Percentiles rank a stretch among this genome's conserved stretches.
Conservation (phyloP, 148 eudicot species). For the Polygonum aviculare region DNA sequence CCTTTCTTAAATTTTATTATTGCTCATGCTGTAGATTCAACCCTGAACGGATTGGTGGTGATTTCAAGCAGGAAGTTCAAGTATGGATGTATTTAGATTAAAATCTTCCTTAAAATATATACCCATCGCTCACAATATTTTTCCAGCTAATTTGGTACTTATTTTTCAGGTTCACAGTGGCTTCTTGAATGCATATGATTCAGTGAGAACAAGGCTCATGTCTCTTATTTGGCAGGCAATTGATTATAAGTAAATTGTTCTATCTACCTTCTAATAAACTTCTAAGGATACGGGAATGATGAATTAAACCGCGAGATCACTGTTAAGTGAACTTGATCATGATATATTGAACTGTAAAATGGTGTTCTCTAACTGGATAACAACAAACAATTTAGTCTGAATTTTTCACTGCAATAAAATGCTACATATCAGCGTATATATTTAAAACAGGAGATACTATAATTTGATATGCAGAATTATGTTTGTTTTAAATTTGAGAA, state of each 20-base stretch:
- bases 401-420: not conserved
- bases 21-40: constrained; percentile 44
- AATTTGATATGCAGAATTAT: not conserved
- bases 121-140: not conserved
- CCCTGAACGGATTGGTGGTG: constrained; percentile 94
- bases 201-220: constrained; percentile 75
- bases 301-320: not conserved
- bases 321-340: not conserved
- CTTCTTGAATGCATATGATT: constrained; percentile 91
- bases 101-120: not conserved
- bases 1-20: not conserved
- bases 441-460: not conserved
- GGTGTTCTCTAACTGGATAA: not conserved
- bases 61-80: constrained; percentile 93
- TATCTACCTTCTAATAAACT: not conserved
- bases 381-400: not conserved
- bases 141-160: not conserved
- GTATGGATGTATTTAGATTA: constrained; percentile 24
- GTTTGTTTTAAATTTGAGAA: not conserved
- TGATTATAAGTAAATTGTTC: constrained; percentile 47
- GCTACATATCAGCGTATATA: not conserved
- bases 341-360: not conserved
- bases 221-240: constrained; percentile 59
- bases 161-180: constrained; percentile 82
- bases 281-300: not conserved